These are phyloP conservation scores for Tetratostichococcus sp. DNA, from an alignment of 139 green algal genomes.

Conservation along the genomic window DNA sequence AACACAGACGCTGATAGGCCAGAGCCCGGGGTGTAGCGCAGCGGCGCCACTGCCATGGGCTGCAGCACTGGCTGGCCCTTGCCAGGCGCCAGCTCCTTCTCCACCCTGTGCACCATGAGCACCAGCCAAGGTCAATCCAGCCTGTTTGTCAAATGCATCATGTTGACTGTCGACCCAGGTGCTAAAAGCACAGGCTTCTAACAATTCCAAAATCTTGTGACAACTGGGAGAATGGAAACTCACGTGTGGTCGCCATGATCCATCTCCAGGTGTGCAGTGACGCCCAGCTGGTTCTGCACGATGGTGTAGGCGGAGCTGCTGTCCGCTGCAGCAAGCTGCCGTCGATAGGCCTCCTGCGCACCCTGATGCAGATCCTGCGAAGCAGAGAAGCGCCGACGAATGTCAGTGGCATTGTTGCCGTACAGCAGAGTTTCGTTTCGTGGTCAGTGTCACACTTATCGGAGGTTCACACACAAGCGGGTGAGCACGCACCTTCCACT, in stretches of 20 bases:
- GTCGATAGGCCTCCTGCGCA: constrained; percentile 16
- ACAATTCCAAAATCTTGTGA: too few relatives aligned
- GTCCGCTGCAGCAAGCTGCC: constrained; percentile 34
- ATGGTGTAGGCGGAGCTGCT: constrained; percentile 23
- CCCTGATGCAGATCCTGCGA: constrained; percentile 24
- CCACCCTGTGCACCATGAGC: constrained; percentile 27
- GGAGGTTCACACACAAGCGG: too few relatives aligned
- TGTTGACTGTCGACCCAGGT: too few relatives aligned
- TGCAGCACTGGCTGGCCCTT: constrained; percentile 28
- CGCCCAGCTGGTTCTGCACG: constrained; percentile 65
- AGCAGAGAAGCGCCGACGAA: too few relatives aligned
- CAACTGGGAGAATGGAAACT: too few relatives aligned
- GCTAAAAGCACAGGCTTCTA: too few relatives aligned
- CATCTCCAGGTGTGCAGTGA: constrained; percentile 51
- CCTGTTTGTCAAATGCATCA: neutral
- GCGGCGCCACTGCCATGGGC: constrained; percentile 37
- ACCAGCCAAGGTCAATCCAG: neutral
- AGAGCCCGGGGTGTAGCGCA: constrained; percentile 19
- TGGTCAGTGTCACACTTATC: too few relatives aligned
- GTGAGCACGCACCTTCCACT: constrained; percentile 25
- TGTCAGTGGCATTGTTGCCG: too few relatives aligned
- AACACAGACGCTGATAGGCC: neutral
- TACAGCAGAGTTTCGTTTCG: too few relatives aligned
- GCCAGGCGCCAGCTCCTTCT: constrained; percentile 33
- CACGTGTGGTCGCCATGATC: constrained; percentile 57